These are phyloP conservation scores for Psilocybe subaeruginosa DNA, from an alignment of 768 basidiomycete genomes.

Conservation along the genomic window DNA sequence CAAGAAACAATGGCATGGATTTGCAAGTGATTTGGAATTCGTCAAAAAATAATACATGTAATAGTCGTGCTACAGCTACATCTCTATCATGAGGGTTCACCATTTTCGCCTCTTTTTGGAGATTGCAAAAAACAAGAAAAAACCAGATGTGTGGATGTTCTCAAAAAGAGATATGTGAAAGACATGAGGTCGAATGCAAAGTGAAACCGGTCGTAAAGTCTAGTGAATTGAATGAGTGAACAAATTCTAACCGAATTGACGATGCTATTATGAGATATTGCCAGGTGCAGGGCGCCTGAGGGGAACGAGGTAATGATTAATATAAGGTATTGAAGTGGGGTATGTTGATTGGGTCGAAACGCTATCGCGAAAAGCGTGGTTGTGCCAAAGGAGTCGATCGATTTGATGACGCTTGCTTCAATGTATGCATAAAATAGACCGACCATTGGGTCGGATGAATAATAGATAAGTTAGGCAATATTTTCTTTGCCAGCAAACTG, in stretches of 20 bases:
- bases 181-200: not conserved
- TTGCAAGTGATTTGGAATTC: not conserved
- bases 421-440: not conserved
- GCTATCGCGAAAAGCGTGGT: not conserved
- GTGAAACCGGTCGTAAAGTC: not conserved
- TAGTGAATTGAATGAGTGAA: not conserved
- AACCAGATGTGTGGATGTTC: not conserved
- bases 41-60: not conserved
- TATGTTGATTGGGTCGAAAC: not conserved
- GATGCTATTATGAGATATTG: not conserved
- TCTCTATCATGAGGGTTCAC: not conserved
- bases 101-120: not conserved
- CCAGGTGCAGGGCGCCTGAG: not conserved
- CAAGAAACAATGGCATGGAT: too few species aligned
- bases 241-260: not conserved
- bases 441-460: not conserved
- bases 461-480: slow-evolving; percentile 7
- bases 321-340: not conserved
- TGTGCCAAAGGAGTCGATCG: not conserved
- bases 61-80: slow-evolving; percentile 3
- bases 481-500: slow-evolving; percentile 30
- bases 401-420: not conserved
- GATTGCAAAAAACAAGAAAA: not conserved
- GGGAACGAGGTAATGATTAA: not conserved
- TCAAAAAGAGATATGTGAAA: not conserved